Evolutionary conservation across 2,329 filamentous ascomycete species (phyloP), one percentile per base, ranked within the genome.

Genomic region (Fusarium decemcellulare): DNA sequence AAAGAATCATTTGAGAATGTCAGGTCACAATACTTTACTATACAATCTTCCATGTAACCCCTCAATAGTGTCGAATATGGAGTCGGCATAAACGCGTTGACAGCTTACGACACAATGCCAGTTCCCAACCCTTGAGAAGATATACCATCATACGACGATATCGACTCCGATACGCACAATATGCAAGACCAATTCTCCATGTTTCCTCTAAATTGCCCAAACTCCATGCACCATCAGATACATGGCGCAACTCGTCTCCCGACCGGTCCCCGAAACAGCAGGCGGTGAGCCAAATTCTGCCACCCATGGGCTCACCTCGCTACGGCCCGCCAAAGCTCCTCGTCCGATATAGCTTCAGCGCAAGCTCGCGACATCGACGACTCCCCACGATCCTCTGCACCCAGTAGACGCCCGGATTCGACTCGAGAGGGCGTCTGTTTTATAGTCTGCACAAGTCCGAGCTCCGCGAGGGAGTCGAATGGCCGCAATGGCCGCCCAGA

Each of bases 401-500:
- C 16, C 16, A 23, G 23, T 3, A 40, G 0, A 27, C 10, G 11
- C n/a, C 10, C 37, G 39, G 23, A 8, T 10, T 3, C 6, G 6
- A 4, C 16, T 54, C n/a, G 8, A 15, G 3, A 4, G n/a, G 48
- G 10, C 7, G 1, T 14, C 23, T 2, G 10, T 10, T 34, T 14
- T 39, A 39, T 39, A 30, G 53, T 15, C 8, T 2, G 5, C 57
- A 34, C 27, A 57, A 43, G 16, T 30, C 59, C 52, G 58, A 67
- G 52, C 46, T 52, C 54, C 53, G n/a, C 46, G 57, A 46, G 56
- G 54, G 63, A 61, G 30, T 48, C 48, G 16, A 59, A 78, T 74
- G 76, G 76, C 76, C 72, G 65, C 73, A 69, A 81, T 81, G 79
- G 77, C 79, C 51, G 65, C 76, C 47, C 71, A 77, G 61, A 72